These are phyloP conservation scores for Phytophthora pinifolia DNA, from an alignment of 352 stramenopile species.

Conservation along the genomic window DNA sequence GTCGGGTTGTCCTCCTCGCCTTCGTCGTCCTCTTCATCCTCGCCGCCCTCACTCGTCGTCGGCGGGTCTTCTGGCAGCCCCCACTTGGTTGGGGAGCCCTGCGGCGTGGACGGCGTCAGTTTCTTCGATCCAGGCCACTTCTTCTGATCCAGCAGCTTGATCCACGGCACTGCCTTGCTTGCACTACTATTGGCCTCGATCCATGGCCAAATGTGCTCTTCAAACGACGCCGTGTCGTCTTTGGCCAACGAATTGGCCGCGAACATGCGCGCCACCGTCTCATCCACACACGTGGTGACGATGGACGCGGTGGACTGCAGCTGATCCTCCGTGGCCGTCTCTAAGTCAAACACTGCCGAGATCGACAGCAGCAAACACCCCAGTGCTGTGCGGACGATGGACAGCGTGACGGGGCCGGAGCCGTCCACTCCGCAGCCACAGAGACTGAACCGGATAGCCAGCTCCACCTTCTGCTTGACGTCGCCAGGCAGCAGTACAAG, in stretches of 20 bases:
- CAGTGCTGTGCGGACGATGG: constrained; percentile 41
- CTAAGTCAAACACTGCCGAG: constrained; percentile 63
- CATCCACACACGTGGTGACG: constrained; percentile 51
- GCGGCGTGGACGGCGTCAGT: constrained; percentile 28
- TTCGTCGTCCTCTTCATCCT: constrained; percentile 26
- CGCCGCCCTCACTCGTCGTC: constrained; percentile 14
- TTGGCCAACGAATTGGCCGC: constrained; percentile 42
- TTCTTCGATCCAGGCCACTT: constrained; percentile 68
- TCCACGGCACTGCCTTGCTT: constrained; percentile 55
- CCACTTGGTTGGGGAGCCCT: constrained; percentile 29
- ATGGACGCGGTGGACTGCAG: constrained; percentile 59
- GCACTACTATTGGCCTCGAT: constrained; percentile 50
- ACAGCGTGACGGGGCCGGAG: constrained; percentile 39
- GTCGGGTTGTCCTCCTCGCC: constrained; percentile 21
- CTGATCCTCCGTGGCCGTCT: constrained; percentile 48
- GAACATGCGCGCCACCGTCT: constrained; percentile 55
- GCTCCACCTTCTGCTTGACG: constrained; percentile 54
- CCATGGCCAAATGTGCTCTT: constrained; percentile 58
- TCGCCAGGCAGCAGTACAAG: constrained; percentile 56
- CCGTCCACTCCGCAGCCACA: constrained; percentile 36
- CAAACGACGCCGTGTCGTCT: constrained; percentile 35
- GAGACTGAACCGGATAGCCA: constrained; percentile 59
- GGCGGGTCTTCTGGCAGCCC: constrained; percentile 20
- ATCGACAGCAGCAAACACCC: constrained; percentile 56
- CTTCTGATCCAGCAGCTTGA: constrained; percentile 65